These are phyloP conservation scores for Phyllostachys edulis DNA, from an alignment of 176 grass and related monocot species.

Conservation along the genomic window DNA sequence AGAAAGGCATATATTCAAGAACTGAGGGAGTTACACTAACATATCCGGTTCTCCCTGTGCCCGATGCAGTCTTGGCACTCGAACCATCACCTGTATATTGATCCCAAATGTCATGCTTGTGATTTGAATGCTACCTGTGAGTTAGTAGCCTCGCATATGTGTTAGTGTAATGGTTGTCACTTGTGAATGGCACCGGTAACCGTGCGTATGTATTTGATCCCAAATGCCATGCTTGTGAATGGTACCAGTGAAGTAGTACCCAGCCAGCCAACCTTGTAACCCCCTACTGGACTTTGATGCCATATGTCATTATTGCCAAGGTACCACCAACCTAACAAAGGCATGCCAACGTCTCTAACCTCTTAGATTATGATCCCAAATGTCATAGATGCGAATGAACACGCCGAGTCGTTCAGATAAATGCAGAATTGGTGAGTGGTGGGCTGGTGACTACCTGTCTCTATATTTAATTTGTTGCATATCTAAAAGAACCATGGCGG, in stretches of 20 bases:
- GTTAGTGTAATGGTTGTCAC: background rate
- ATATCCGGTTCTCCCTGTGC: background rate
- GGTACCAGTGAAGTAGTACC: background rate
- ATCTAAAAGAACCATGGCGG: background rate
- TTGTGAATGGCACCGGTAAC: background rate
- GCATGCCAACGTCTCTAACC: slow-evolving; percentile 18
- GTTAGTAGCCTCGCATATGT: background rate
- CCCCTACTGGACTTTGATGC: background rate
- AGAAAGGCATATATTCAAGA: no score
- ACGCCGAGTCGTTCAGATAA: background rate
- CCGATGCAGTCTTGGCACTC: background rate
- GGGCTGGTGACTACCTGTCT: no score
- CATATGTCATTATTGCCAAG: background rate
- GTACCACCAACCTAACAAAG: background rate
- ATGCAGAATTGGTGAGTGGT: background rate
- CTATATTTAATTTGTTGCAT: background rate
- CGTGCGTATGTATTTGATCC: background rate
- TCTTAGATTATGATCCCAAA: background rate
- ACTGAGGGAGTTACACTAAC: no score
- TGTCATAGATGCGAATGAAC: background rate
- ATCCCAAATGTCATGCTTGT: slow-evolving; percentile 15
- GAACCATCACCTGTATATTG: background rate
- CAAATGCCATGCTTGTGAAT: background rate
- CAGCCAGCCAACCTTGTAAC: background rate
- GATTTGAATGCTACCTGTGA: background rate